Evolutionary conservation across 1,284 basidiomycete species (phyloP), one percentile per base, ranked within the genome.

Genomic region (Wolfiporia cocos): DNA sequence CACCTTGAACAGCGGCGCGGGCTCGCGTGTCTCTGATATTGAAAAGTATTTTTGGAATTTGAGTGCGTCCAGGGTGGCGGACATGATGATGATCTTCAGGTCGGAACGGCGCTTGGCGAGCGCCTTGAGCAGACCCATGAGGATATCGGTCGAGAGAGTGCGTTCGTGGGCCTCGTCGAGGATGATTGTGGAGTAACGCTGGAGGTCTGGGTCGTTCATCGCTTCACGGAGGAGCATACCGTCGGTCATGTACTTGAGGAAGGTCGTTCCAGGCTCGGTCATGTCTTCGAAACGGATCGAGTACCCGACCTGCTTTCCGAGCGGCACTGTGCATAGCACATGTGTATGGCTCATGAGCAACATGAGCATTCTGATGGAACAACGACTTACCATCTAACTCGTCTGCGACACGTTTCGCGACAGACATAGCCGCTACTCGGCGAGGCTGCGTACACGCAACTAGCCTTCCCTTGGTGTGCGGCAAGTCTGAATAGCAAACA

Each of bases 161-260:
- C 96, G 85, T 68, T 99, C 96, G 72, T 99, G 96, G 5, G 92
- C 96, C 70, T 99, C 96, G 63, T 99, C 96, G 46, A 99, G 82
- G 54, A 99, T 97, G 65, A 99, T 92, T 14, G 93, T 96, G 24
- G 91, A 94, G 67, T 99, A 99, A 10, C 92, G 81, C 37, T 78
- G 73, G 21, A 98, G 78, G 37, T 82, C 76, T 22, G 90, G 87
- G 64, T 99, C 96, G 65, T 95, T 91, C 91, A 98, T 97, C 5
- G 93, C 94, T 70, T 98, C 94, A 30, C 94, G 85, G 22, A 96
- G 76, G 46, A 93, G 59, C 93, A 98, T 96, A 78, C 95, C 95
- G 55, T 99, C 95, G 10, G 95, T 99, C 94, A 99, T 97, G 70
- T 99, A 98, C 63, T 95, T 95, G 53, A 97, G 71, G 65, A 96